phyloP scores from a whole-genome alignment of 805 yeast genomes.

The Lipomyces lipofer region DNA sequence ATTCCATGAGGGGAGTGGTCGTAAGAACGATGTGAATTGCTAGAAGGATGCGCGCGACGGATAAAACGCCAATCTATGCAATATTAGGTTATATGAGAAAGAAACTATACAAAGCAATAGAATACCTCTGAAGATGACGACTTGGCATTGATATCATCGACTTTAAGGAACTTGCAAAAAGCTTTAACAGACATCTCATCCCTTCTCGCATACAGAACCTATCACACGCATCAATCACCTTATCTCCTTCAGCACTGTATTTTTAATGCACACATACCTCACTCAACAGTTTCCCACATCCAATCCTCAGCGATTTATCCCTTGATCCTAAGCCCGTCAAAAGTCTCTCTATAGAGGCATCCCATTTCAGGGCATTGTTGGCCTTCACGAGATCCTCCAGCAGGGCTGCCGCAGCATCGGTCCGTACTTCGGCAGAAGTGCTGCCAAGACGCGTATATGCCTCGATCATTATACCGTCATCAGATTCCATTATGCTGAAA shows the following conservation, averaged over 20 bases:
- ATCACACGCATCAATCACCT: background rate
- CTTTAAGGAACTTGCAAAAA: background rate
- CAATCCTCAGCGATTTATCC: background rate
- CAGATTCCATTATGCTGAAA: too few relatives aligned
- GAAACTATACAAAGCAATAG: background rate
- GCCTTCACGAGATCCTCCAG: background rate
- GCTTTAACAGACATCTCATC: background rate
- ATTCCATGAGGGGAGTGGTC: background rate
- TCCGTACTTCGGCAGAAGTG: background rate
- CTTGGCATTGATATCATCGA: background rate
- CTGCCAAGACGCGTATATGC: background rate
- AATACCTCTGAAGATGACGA: background rate
- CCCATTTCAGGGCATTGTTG: constrained; percentile 2
- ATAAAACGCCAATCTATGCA: too few relatives aligned
- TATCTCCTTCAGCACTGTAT: too few relatives aligned
- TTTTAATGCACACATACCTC: background rate
- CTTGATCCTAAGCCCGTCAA: background rate
- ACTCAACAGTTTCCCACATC: background rate
- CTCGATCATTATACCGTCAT: too few relatives aligned
- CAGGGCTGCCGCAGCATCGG: background rate
- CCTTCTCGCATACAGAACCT: background rate
- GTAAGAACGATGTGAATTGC: background rate
- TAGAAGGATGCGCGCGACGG: background rate
- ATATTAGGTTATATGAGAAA: too few relatives aligned
- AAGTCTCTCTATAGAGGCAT: background rate